These are phyloP conservation scores for Prunus armeniaca DNA, from an alignment of 306 rosid genomes.

Conservation along the genomic window DNA sequence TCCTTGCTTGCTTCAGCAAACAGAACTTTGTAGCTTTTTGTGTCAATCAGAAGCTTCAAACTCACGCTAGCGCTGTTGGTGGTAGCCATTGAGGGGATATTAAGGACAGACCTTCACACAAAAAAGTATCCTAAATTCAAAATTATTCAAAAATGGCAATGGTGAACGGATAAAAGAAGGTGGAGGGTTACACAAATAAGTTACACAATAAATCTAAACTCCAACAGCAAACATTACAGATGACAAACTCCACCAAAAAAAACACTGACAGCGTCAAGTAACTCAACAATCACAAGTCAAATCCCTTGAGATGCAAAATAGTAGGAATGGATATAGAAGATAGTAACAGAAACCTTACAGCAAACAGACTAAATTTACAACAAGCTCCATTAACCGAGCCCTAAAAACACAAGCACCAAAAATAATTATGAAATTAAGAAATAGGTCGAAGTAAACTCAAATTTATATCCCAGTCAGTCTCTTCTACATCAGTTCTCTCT, in stretches of 20 bases:
- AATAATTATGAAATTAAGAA: neutral
- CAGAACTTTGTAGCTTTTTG: conserved; percentile 5
- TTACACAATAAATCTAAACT: neutral
- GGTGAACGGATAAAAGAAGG: no score
- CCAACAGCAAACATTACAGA: neutral
- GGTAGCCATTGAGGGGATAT: neutral
- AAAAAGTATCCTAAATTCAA: no score
- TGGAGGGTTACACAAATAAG: neutral
- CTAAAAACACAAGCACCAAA: neutral
- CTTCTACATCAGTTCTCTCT: conserved; percentile 42
- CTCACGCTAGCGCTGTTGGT: neutral
- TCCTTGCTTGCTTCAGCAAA: conserved; percentile 29
- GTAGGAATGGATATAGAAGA: neutral
- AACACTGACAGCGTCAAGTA: neutral
- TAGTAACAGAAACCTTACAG: neutral
- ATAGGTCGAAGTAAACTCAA: neutral
- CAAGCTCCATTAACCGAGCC: neutral
- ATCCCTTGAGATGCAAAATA: neutral
- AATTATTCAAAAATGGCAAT: no score
- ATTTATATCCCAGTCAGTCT: conserved; percentile 50
- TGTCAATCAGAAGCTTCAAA: conserved; percentile 14
- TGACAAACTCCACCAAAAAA: neutral
- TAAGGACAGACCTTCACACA: no score
- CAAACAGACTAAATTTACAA: neutral
- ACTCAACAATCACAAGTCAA: neutral